Evolutionary conservation across 805 yeast species (phyloP).

Genomic region (Torulaspora quercuum): DNA sequence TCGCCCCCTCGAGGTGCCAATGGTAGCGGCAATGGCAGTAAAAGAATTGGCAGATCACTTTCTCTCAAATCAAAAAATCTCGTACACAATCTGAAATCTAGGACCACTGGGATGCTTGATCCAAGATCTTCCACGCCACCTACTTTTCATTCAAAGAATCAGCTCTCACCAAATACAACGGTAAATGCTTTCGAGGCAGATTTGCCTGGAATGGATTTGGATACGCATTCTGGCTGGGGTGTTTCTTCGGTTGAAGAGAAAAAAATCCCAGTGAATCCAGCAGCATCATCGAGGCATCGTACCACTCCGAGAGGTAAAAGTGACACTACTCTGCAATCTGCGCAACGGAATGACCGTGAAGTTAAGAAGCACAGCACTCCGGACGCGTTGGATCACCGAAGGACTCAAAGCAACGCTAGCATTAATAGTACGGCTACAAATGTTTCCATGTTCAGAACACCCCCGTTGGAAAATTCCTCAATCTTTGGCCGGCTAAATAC

Average conservation of each 20-base stretch:
- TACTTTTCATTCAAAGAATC: slow-evolving; percentile 1
- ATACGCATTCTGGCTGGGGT: slow-evolving; percentile 39
- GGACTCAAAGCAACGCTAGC: slow-evolving; percentile 16
- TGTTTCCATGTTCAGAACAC: slow-evolving; percentile 28
- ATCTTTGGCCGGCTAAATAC: slow-evolving; percentile 13
- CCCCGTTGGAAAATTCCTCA: slow-evolving; percentile 21
- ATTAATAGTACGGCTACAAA: slow-evolving; percentile 14
- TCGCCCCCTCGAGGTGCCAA: slow-evolving; percentile 6
- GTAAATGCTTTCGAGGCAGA: slow-evolving; percentile 5
- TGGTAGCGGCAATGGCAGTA: slow-evolving; percentile 12
- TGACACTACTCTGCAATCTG: slow-evolving; percentile 26
- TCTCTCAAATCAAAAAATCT: slow-evolving; percentile 34
- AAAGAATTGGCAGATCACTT: slow-evolving; percentile 33
- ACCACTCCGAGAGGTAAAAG: slow-evolving; percentile 29
- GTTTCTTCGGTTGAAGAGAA: slow-evolving; percentile 19
- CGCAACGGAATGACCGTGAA: slow-evolving; percentile 4
- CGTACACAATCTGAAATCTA: slow-evolving; percentile 26
- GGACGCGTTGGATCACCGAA: slow-evolving; percentile 11
- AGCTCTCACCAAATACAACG: slow-evolving; percentile 1
- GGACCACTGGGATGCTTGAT: slow-evolving; percentile 17
- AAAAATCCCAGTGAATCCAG: slow-evolving; percentile 4
- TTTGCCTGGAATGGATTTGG: slow-evolving; percentile 14
- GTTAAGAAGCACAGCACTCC: slow-evolving; percentile 2
- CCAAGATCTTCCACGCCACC: slow-evolving; percentile 16
- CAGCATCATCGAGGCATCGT: slow-evolving; percentile 8